Base-by-base conservation (phyloP, 2,329 filamentous ascomycete genomes). In the Sarocladium kiliense region DNA sequence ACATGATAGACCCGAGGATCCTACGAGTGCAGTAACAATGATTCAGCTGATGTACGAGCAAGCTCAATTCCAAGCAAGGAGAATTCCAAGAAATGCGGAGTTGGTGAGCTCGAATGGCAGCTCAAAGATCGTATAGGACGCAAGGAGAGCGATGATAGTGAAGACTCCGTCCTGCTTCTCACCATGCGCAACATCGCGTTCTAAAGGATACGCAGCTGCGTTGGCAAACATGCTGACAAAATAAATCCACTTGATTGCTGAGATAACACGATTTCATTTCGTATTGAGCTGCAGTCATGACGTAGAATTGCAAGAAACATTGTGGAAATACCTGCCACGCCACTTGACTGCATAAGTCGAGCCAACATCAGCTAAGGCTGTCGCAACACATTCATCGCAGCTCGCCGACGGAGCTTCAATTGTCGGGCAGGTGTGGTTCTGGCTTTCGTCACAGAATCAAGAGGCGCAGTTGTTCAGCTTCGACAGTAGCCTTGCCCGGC, bases 201-300 rank as follows among this genome's bases (percentile, higher is more conserved):
- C 88, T 37, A 74, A 74, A 0, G 88, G 88, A 63, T 91, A 91
- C 7, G 89, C 77, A 2, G 87, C 86, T 3, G 91, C 85, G 63
- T 91, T 91, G 66, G 91, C 86, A 12, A 91, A 76, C 87, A 91
- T 90, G 26, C 88, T 88, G 2, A 89, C 81, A 61, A 88, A 88
- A 68, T 88, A 88, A 89, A 81, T 0, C 87, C 84, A 1, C 84
- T 80, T 27, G 91, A 78, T 64, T 91, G 82, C 59, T 91, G 85
- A 1, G 91, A 73, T 60, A 90, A 87, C 0, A 88, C 88, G 61
- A 91, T 78, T 1, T 88, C 80, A 53, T 85, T 89, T 66, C 91
- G 88, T 0, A 92, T 78, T 1, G 82, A 82, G 54, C 77, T 81
- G 71, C 87, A 90, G 66, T 90, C 79, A 63, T 84, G 78, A 60